Percentiles rank a stretch among this genome's conserved stretches.
phyloP scores from a whole-genome alignment of 1,284 basidiomycete genomes.

The Cutaneotrichosporon spelunceum region DNA sequence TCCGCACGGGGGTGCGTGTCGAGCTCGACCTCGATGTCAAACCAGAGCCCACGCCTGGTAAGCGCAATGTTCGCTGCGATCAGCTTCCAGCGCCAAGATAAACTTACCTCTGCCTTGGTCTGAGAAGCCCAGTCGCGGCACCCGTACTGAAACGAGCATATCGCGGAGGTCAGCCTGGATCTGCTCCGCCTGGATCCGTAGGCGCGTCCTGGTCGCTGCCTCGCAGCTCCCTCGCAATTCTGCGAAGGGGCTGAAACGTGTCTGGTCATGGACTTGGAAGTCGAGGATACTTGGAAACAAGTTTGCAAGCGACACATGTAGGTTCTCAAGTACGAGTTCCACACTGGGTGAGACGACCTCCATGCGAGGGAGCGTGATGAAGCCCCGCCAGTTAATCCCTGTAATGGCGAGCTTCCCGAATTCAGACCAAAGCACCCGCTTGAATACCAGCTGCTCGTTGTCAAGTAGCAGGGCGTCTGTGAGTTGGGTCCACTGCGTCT shows the following conservation, averaged over 20 bases:
- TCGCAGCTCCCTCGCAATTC: slow-evolving; percentile 7
- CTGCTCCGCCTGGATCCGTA: slow-evolving; percentile 7
- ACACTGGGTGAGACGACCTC: slow-evolving; percentile 13
- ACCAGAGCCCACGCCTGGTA: slow-evolving; percentile 12
- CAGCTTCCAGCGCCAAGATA: neutral
- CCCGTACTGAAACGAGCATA: slow-evolving; percentile 3
- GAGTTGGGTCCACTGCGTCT: neutral
- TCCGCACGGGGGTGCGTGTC: slow-evolving; percentile 3
- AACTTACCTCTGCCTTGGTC: slow-evolving; percentile 15
- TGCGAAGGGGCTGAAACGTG: slow-evolving; percentile 14
- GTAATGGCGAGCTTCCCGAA: slow-evolving; percentile 6
- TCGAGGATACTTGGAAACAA: slow-evolving; percentile 16
- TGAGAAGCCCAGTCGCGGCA: slow-evolving; percentile 9
- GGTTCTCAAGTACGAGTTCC: slow-evolving; percentile 21
- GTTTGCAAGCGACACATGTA: slow-evolving; percentile 18
- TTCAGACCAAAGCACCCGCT: slow-evolving; percentile 18
- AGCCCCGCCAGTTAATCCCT: slow-evolving; percentile 10
- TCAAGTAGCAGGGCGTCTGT: slow-evolving; percentile 4
- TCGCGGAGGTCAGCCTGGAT: slow-evolving; percentile 20
- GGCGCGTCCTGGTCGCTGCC: neutral
- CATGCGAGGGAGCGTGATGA: slow-evolving; percentile 17
- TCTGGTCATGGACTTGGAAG: slow-evolving; percentile 8
- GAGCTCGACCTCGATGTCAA: slow-evolving; percentile 16
- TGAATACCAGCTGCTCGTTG: neutral
- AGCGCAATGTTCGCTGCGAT: slow-evolving; percentile 14